Evolutionary conservation across 495 filamentous ascomycete species (phyloP), one percentile per base, ranked within the genome.

Genomic region (Penicillium mononematosum): DNA sequence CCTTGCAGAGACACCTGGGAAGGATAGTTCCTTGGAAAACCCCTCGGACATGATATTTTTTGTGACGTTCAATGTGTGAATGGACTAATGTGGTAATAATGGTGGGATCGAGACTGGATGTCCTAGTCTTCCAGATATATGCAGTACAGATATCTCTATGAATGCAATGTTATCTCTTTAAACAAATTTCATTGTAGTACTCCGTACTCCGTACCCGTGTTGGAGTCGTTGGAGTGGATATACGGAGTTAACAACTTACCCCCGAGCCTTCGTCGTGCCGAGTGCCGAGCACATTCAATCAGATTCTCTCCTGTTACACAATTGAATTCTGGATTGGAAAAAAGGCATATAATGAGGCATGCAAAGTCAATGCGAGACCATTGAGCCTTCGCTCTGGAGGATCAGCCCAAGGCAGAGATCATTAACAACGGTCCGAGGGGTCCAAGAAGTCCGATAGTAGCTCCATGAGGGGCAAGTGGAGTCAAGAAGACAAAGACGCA

Each of bases 71-170:
- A 17, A 46, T 46, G 29, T 29, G 8, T 46, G 32, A 27, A 48
- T 29, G 43, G 34, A 14, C 17, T 42, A 48, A 56, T 50, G 34
- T 43, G 54, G 53, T 55, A 46, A 43, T 56, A 50, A 32, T 34
- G 17, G 31, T 34, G 31, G 31, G 43, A 45, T 16, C 6, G 25
- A 25, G 6, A 38, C 14, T 36, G 14, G 20, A 27, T 11, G 9
- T 36, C 6, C n/a, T 27, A 6, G 5, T 46, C 8, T 29, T 16
- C 22, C 16, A 39, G 5, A 43, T 34, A 56, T 44, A 56, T 56
- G 32, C 31, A 17, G 45, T 49, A 56, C 32, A 49, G 43, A 36
- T 53, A 19, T 44, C 9, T 9, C 38, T 39, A 29, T 10, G 19
- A 50, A 25, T 50, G 49, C 36, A 42, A 52, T 42, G 24, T 29